These are phyloP conservation scores for Crithidia brevicula DNA, from an alignment of 208 protist species.

Conservation along the genomic window DNA sequence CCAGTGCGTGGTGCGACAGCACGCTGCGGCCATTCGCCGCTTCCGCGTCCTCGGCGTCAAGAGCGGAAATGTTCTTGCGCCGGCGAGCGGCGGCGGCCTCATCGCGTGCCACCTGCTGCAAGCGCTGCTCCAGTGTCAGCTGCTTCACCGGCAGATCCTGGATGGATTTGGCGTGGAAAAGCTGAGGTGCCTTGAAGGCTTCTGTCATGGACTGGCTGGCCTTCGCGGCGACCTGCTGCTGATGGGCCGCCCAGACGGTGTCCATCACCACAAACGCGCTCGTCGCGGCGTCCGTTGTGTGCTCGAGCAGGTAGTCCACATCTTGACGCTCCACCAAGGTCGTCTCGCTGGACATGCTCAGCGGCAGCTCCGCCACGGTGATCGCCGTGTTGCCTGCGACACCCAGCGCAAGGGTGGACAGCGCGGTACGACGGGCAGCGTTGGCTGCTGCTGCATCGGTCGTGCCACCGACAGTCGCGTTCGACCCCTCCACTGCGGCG, in stretches of 20 bases:
- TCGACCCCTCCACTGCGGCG: slow-evolving; percentile 19
- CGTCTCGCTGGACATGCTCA: slow-evolving; percentile 6
- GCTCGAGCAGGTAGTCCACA: slow-evolving; percentile 20
- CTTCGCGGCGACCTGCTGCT: slow-evolving; percentile 54
- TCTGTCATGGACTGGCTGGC: slow-evolving; percentile 55
- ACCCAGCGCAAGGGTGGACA: slow-evolving; percentile 17
- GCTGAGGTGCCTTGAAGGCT: slow-evolving; percentile 48
- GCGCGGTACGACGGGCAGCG: slow-evolving; percentile 9
- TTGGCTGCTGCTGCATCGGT: slow-evolving; percentile 8
- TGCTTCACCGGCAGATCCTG: slow-evolving; percentile 72
- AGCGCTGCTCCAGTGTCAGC: slow-evolving; percentile 75
- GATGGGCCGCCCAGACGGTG: slow-evolving; percentile 50
- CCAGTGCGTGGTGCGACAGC: slow-evolving; percentile 51
- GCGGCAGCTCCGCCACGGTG: slow-evolving; percentile 37
- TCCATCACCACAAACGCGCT: slow-evolving; percentile 48
- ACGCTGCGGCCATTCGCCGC: slow-evolving; percentile 17
- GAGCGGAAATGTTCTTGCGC: slow-evolving; percentile 20
- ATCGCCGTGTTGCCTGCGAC: slow-evolving; percentile 19
- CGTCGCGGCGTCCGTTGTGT: slow-evolving; percentile 38
- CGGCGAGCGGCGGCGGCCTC: slow-evolving; percentile 22
- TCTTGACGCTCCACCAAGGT: slow-evolving; percentile 12
- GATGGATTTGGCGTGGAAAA: slow-evolving; percentile 67
- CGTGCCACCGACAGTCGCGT: not conserved
- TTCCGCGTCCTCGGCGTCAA: not conserved
- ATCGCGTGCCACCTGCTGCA: slow-evolving; percentile 50